Evolutionary conservation across 345 rosid genomes (phyloP).

Genomic region (Gynandropsis gynandra): DNA sequence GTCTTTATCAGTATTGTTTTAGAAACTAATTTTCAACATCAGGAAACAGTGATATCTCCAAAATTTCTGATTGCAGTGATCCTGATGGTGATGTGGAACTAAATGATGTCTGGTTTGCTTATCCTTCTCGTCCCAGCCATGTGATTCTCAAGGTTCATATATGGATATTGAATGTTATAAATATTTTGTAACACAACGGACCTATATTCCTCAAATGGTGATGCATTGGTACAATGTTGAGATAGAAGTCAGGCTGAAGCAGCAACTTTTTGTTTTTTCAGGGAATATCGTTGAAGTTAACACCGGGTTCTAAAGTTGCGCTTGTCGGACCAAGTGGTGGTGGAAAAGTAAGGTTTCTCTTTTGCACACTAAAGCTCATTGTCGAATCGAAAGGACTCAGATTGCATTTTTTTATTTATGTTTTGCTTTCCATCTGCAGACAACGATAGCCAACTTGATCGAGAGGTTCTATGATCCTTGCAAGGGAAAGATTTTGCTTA

Average conservation of each 20-base stretch:
- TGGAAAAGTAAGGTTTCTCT: conserved; percentile 56
- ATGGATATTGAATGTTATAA: neutral
- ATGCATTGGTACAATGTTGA: neutral
- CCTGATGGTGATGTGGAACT: conserved; percentile 86
- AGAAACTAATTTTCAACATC: neutral
- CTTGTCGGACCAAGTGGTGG: conserved; percentile 99
- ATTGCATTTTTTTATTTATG: neutral
- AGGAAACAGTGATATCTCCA: neutral
- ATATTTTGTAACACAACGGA: neutral
- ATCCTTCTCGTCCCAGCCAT: conserved; percentile 93
- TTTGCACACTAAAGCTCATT: neutral
- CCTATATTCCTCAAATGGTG: neutral
- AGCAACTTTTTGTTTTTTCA: conserved; percentile 17
- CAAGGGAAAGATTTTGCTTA: conserved; percentile 70
- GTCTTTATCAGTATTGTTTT: too few relatives aligned
- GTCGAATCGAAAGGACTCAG: neutral
- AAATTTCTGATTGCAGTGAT: conserved; percentile 38
- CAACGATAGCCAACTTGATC: conserved; percentile 83
- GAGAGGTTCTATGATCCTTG: conserved; percentile 87
- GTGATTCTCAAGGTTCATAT: conserved; percentile 71
- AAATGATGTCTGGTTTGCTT: conserved; percentile 90
- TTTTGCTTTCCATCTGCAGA: conserved; percentile 42
- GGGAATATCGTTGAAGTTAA: conserved; percentile 82
- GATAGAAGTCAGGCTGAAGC: neutral
- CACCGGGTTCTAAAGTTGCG: conserved; percentile 82